A percentile compares a stretch with the other conserved stretches of the same genome.
Conservation (phyloP, 441 rosid species). For the Syzygium malaccense region DNA sequence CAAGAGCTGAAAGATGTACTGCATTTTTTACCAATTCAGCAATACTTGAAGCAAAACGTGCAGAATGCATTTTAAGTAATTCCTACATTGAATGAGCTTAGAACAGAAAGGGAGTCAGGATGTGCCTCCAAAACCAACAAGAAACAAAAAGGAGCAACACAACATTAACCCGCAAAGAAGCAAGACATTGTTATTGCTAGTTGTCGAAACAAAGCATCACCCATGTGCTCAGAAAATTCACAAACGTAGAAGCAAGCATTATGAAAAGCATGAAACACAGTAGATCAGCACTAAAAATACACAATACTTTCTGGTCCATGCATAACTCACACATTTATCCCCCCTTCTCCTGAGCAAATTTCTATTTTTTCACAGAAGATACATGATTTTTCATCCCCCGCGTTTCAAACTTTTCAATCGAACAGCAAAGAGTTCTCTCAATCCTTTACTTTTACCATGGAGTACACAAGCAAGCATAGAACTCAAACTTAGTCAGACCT, state of each 20-base stretch:
- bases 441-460: not conserved
- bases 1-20: not conserved
- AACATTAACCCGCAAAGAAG: not conserved
- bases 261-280: not conserved
- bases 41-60: not conserved
- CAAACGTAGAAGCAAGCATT: not conserved
- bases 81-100: not conserved
- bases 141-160: not conserved
- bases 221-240: not conserved
- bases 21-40: not conserved
- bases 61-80: not conserved
- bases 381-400: not conserved
- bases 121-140: not conserved
- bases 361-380: not conserved
- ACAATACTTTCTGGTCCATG: not conserved
- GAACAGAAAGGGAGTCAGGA: not conserved
- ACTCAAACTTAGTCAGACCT: not conserved
- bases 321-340: not conserved
- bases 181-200: not conserved
- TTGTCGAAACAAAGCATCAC: not conserved
- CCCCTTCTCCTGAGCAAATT: not conserved
- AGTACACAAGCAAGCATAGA: not conserved
- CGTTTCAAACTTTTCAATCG: not conserved
- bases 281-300: not conserved
- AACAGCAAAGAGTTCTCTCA: not conserved